Base-by-base conservation (phyloP, 768 basidiomycete species). In the Suillus occidentalis region DNA sequence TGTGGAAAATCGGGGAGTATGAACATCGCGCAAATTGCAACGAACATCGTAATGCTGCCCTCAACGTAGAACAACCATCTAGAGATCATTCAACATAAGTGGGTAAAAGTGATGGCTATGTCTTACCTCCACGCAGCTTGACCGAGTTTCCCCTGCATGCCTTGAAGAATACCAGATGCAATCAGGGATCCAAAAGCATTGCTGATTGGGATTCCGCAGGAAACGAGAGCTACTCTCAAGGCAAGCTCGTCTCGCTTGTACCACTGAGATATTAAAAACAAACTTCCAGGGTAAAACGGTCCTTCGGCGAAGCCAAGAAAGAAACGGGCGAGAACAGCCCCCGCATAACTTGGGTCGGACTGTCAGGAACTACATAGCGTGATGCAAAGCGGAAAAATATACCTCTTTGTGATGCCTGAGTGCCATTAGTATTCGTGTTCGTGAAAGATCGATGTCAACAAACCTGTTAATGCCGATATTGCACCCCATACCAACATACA, bases 151-250 rank as follows among this genome's bases (percentile, higher is more conserved):
- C 79, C 79, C 50, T 82, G 76, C 78, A 85, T 80, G 5, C 73
- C 73, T 31, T 70, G 70, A 31, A 84, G 75, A 39, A 83, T 80
- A 14, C 79, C 82, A 43, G 81, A 78, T 13, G 81, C 80, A 36
- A 84, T 74, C 18, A 83, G 69, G 6, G 81, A 76, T 0, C 82
- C 81, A 63, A 82, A 82, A 5, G 81, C 83, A 72, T 84, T 83
- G 9, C 75, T 76, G 59, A 82, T 77, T 13, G 83, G 69, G 62
- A 77, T 78, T 28, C 80, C 78, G 63, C 73, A 77, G 65, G 74
- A 77, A 16, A 77, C 70, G 61, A 79, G 68, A 14, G 80, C 74
- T 22, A 72, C 75, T 10, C 79, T 70, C 34, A 79, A 65, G 18
- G 76, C 81, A 42, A 82, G 72, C 65, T 82, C 80, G 39, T 72